A percentile compares a stretch with the other conserved stretches of the same genome.
These are phyloP conservation scores for Lasiodiplodia theobromae DNA, from an alignment of 2,329 filamentous ascomycete genomes.

Conservation along the genomic window DNA sequence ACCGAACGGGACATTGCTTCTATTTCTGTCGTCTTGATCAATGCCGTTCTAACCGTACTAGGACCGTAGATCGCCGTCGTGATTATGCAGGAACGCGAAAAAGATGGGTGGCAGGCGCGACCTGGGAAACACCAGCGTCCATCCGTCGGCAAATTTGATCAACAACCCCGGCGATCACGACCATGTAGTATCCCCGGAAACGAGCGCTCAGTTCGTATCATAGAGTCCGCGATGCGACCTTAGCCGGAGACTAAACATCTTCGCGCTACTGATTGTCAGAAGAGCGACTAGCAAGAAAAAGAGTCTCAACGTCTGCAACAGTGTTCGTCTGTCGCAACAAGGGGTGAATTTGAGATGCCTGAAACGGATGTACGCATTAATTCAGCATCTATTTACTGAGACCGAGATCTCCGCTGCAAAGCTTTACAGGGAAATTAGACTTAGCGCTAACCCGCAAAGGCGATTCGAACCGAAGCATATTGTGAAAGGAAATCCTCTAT, in stretches of 20 bases:
- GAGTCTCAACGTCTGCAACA: neutral
- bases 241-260: neutral
- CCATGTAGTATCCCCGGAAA: neutral
- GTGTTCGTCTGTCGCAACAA: neutral
- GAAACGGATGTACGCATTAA: neutral
- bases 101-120: neutral
- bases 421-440: neutral
- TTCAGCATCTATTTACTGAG: neutral
- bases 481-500: slow-evolving; percentile 5
- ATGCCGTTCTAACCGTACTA: neutral
- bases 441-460: neutral
- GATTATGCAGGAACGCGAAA: slow-evolving; percentile 13
- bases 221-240: neutral
- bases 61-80: neutral
- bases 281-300: neutral
- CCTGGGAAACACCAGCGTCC: neutral
- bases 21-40: slow-evolving; percentile 1
- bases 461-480: neutral
- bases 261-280: neutral
- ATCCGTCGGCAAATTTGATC: neutral
- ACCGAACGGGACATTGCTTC: neutral
- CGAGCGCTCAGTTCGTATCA: neutral
- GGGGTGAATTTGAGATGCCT: neutral
- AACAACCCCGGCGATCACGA: neutral
- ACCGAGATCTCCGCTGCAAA: neutral